These are phyloP conservation scores for Alternaria tenuissima DNA, from an alignment of 2,329 filamentous ascomycete species.

Conservation along the genomic window DNA sequence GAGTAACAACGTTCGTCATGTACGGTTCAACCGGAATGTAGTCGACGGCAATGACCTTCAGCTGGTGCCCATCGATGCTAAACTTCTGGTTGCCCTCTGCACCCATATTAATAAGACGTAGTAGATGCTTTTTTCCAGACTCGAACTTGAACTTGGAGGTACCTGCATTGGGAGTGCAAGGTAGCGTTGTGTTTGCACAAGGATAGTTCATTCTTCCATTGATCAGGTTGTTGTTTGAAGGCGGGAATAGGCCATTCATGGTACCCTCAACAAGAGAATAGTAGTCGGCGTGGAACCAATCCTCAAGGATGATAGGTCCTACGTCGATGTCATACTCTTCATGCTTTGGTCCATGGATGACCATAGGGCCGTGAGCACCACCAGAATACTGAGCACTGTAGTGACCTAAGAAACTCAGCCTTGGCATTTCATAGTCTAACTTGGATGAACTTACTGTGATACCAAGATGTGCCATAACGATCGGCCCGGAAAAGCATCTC, in stretches of 20 bases:
- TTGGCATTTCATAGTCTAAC: conserved; percentile 25
- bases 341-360: conserved; percentile 49
- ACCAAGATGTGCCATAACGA: conserved; percentile 39
- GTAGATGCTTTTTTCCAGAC: conserved; percentile 52
- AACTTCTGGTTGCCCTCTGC: conserved; percentile 52
- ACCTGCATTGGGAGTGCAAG: conserved; percentile 36
- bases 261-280: conserved; percentile 40
- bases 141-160: conserved; percentile 51
- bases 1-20: conserved; percentile 49
- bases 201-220: conserved; percentile 37
- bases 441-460: conserved; percentile 30
- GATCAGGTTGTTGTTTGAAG: conserved; percentile 30
- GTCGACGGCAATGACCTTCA: conserved; percentile 54
- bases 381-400: conserved; percentile 51
- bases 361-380: conserved; percentile 50
- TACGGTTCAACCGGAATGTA: conserved; percentile 54
- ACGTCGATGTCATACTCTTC: conserved; percentile 52
- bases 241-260: conserved; percentile 35
- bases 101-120: conserved; percentile 54
- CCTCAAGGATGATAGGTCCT: conserved; percentile 51
- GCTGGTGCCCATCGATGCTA: conserved; percentile 52
- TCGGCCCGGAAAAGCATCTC: conserved; percentile 40
- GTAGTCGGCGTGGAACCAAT: conserved; percentile 51
- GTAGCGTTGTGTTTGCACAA: conserved; percentile 34
- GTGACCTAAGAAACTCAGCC: conserved; percentile 33